Conservation (phyloP, 805 yeast genomes). For the Wickerhamiella sergipiensis region DNA sequence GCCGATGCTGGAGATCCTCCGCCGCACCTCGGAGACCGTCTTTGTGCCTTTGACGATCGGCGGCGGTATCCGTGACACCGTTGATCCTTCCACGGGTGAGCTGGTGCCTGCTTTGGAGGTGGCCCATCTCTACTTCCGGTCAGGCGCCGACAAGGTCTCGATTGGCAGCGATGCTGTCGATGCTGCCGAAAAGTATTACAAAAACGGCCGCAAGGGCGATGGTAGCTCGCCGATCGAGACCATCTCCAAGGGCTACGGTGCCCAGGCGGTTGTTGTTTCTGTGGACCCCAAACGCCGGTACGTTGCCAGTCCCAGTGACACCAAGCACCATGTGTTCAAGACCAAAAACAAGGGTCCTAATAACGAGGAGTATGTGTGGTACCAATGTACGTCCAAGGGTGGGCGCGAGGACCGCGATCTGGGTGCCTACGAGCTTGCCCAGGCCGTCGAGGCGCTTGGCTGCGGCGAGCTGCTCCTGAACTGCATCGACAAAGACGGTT, state of each 20-base stretch:
- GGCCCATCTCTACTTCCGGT: constrained; percentile 79
- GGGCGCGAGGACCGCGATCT: constrained; percentile 83
- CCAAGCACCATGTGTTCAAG: constrained; percentile 49
- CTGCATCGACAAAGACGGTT: constrained; percentile 94
- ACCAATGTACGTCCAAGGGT: constrained; percentile 91
- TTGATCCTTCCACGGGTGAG: constrained; percentile 67
- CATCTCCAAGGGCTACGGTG: constrained; percentile 83
- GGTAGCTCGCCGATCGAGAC: constrained; percentile 89
- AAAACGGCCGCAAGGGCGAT: constrained; percentile 38
- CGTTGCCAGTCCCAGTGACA: constrained; percentile 45
- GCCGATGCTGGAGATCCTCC: constrained; percentile 88
- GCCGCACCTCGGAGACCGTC: constrained; percentile 69
- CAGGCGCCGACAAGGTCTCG: constrained; percentile 97
- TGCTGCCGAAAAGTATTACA: constrained; percentile 76
- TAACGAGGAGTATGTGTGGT: constrained; percentile 82
- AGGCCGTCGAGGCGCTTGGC: constrained; percentile 83
- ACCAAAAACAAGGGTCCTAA: constrained; percentile 67
- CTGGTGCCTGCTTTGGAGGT: constrained; percentile 74
- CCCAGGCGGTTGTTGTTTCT: constrained; percentile 93
- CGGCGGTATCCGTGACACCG: constrained; percentile 88
- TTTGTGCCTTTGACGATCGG: constrained; percentile 98
- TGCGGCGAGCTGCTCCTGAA: constrained; percentile 92
- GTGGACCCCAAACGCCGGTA: constrained; percentile 93
- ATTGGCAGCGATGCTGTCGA: constrained; percentile 95
- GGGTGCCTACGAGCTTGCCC: constrained; percentile 81